Percentiles rank a stretch among this genome's conserved stretches.
Conservation (phyloP, 1,284 basidiomycete species). For the Amylostereum areolatum region DNA sequence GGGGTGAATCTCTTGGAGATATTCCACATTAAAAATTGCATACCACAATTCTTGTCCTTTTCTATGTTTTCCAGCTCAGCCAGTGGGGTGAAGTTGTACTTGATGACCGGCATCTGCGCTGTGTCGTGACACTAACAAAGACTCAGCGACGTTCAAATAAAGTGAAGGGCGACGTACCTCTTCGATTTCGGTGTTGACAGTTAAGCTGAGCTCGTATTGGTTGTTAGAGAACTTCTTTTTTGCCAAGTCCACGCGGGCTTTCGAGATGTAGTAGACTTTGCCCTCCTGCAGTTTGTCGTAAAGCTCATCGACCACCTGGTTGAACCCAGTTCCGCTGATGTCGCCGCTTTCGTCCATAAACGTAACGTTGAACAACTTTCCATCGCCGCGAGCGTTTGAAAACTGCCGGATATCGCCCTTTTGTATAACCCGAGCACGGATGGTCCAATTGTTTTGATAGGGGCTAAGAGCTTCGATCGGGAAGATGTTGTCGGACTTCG, state of each 20-base stretch:
- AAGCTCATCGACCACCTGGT: constrained; percentile 79
- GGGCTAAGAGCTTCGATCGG: constrained; percentile 96
- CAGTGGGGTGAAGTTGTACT: constrained; percentile 79
- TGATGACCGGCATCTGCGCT: constrained; percentile 70
- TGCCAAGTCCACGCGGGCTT: constrained; percentile 88
- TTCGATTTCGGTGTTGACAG: constrained; percentile 77
- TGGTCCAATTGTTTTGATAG: constrained; percentile 98
- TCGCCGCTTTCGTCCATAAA: constrained; percentile 96
- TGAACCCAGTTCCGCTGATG: constrained; percentile 91
- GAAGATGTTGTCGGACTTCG: constrained; percentile 38
- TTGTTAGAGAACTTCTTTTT: constrained; percentile 98
- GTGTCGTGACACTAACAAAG: constrained; percentile 69
- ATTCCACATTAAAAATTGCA: constrained; percentile 19
- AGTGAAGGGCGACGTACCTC: constrained; percentile 41
- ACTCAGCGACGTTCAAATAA: constrained; percentile 9
- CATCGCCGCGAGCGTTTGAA: constrained; percentile 90
- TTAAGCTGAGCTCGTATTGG: constrained; percentile 94
- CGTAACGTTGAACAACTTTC: constrained; percentile 91
- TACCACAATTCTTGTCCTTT: constrained; percentile 80
- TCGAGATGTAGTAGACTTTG: constrained; percentile 90
- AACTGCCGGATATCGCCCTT: constrained; percentile 89
- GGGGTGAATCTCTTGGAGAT: constrained; percentile 24
- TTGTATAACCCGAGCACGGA: constrained; percentile 90
- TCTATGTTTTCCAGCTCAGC: constrained; percentile 54
- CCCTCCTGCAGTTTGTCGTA: constrained; percentile 86